phyloP scores from a whole-genome alignment of 176 grass and related monocot species.

The Puccinellia tenuiflora region DNA sequence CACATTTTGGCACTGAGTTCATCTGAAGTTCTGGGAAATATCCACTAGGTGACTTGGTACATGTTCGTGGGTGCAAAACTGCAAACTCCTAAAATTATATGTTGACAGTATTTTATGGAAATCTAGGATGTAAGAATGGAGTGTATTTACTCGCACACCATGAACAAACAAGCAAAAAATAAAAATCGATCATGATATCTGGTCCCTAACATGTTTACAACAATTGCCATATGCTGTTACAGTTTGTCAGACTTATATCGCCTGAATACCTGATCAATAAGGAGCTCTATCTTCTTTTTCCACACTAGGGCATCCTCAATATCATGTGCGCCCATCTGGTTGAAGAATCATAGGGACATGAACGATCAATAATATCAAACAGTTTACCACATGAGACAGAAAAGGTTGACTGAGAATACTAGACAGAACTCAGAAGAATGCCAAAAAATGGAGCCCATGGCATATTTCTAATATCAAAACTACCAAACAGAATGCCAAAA shows the following conservation, averaged over 20 bases:
- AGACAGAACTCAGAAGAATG: background rate
- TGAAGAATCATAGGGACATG: conserved; percentile 14
- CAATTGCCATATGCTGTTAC: background rate
- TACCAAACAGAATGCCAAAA: background rate
- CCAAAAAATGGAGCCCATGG: background rate
- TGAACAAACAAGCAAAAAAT: conserved; percentile 13
- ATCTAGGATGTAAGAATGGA: background rate
- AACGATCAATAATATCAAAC: background rate
- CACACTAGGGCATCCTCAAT: conserved; percentile 73
- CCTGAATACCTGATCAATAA: conserved; percentile 99
- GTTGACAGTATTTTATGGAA: background rate
- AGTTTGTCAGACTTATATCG: conserved; percentile 19
- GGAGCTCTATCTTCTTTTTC: conserved; percentile 83
- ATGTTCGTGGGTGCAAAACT: background rate
- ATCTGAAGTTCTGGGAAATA: background rate
- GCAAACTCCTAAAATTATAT: background rate
- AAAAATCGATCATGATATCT: background rate
- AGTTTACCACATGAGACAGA: background rate
- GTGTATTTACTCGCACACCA: background rate
- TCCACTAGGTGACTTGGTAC: background rate
- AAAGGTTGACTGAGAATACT: background rate
- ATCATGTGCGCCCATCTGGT: conserved; percentile 74
- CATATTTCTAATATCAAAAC: too few relatives aligned
- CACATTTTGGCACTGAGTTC: background rate
- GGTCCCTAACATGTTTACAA: conserved; percentile 1